These are phyloP conservation scores for Linnemannia zychae DNA, from an alignment of 192 early-diverging fungal genomes.

Conservation along the genomic window DNA sequence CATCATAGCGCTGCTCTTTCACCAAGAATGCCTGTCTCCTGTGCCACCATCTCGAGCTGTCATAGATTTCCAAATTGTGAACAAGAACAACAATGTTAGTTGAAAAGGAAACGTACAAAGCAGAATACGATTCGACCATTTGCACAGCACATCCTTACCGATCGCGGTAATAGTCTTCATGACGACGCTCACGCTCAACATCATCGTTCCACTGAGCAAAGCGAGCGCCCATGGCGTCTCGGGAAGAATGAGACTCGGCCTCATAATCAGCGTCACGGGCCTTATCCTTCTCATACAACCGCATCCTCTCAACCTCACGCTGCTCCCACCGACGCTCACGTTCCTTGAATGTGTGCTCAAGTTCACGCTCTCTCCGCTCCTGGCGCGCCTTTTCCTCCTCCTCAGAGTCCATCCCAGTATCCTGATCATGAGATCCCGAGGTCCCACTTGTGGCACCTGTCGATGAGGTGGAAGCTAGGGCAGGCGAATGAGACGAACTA, in stretches of 20 bases:
- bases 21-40: constrained; percentile 63
- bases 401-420: constrained; percentile 47
- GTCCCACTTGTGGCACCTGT: constrained; percentile 54
- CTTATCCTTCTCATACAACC: constrained; percentile 63
- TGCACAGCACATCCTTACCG: constrained; percentile 61
- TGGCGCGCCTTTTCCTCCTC: constrained; percentile 46
- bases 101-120: not conserved
- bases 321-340: constrained; percentile 77
- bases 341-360: constrained; percentile 42
- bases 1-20: constrained; percentile 53
- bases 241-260: constrained; percentile 40
- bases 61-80: not conserved
- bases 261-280: constrained; percentile 60
- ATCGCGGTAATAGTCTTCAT: constrained; percentile 85
- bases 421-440: constrained; percentile 45
- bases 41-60: constrained; percentile 81
- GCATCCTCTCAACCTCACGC: constrained; percentile 62
- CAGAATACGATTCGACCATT: not conserved
- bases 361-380: constrained; percentile 41
- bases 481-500: constrained; percentile 58
- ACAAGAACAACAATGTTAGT: not conserved
- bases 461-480: constrained; percentile 57
- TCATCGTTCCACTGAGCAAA: constrained; percentile 84
- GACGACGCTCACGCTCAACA: constrained; percentile 65
- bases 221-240: constrained; percentile 51